phyloP scores from a whole-genome alignment of 495 filamentous ascomycete genomes.

The Cercophora samala region DNA sequence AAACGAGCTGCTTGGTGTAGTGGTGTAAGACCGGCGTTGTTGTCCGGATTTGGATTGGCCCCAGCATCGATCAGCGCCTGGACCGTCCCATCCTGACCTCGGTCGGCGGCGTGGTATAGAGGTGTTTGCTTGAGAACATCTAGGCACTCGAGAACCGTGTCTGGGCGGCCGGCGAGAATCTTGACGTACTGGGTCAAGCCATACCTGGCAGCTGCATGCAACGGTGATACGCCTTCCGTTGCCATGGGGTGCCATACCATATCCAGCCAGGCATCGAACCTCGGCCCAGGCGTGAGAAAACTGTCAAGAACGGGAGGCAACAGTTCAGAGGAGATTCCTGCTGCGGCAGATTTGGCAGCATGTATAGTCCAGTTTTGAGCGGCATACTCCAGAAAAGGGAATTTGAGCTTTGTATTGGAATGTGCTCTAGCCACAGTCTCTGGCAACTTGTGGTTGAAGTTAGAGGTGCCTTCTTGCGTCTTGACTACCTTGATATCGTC shows the following conservation, averaged over 20 bases:
- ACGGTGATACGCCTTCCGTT: constrained; percentile 4
- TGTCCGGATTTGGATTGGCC: constrained; percentile 20
- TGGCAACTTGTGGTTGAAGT: neutral
- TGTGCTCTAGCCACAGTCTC: no score
- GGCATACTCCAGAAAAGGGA: constrained; percentile 28
- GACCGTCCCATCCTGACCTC: constrained; percentile 10
- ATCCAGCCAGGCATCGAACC: constrained; percentile 15
- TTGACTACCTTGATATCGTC: neutral
- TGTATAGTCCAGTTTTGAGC: constrained; percentile 27
- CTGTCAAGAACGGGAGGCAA: constrained; percentile 8
- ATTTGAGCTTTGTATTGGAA: constrained; percentile 3
- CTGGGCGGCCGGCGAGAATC: neutral
- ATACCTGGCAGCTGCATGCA: constrained; percentile 14
- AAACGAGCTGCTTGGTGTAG: constrained; percentile 26
- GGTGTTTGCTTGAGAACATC: constrained; percentile 4
- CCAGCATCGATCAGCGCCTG: constrained; percentile 17
- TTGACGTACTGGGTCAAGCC: constrained; percentile 20
- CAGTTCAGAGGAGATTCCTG: constrained; percentile 5
- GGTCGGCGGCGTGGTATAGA: constrained; percentile 14
- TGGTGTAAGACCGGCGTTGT: constrained; percentile 24
- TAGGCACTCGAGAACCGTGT: neutral
- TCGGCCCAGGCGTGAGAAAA: constrained; percentile 8
- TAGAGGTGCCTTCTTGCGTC: neutral
- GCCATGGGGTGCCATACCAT: neutral
- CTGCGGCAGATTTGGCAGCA: constrained; percentile 15